These are phyloP conservation scores for Epichloe elymi DNA, from an alignment of 2,329 filamentous ascomycete species.

Conservation along the genomic window DNA sequence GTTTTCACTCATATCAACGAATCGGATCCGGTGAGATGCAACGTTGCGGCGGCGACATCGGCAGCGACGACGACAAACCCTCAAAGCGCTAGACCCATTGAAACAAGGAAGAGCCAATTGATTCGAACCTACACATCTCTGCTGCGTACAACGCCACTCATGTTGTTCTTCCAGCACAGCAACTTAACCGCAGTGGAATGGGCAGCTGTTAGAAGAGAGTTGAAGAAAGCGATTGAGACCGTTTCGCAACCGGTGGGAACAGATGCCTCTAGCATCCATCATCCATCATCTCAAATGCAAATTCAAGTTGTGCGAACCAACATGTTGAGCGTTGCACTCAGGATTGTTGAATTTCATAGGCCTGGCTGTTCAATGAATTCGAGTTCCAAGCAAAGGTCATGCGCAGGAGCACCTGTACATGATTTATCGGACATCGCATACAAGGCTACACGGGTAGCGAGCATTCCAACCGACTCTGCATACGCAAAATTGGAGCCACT, in stretches of 20 bases:
- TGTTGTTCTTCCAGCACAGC: conserved; percentile 69
- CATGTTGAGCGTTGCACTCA: conserved; percentile 76
- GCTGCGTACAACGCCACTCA: conserved; percentile 70
- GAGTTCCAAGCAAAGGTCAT: conserved; percentile 17
- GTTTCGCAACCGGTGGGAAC: conserved; percentile 22
- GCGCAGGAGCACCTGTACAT: conserved; percentile 25
- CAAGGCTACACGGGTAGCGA: conserved; percentile 28
- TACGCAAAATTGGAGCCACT: conserved; percentile 57
- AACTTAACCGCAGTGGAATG: conserved; percentile 56
- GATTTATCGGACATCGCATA: conserved; percentile 43
- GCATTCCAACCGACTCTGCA: conserved; percentile 24
- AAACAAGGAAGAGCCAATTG: conserved; percentile 83
- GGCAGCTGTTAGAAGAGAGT: conserved; percentile 29
- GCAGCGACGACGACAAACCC: conserved; percentile 47
- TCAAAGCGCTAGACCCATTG: conserved; percentile 72
- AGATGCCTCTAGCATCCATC: conserved; percentile 17
- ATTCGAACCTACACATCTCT: conserved; percentile 76
- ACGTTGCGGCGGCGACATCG: conserved; percentile 37
- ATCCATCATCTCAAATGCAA: conserved; percentile 51
- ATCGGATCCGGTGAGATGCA: conserved; percentile 22
- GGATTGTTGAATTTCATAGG: conserved; percentile 73
- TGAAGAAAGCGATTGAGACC: conserved; percentile 28
- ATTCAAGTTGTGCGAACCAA: conserved; percentile 78
- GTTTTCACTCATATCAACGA: background rate
- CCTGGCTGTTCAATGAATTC: conserved; percentile 27